phyloP scores from a whole-genome alignment of 169 alveolate genomes.

The Perkinsus olseni region DNA sequence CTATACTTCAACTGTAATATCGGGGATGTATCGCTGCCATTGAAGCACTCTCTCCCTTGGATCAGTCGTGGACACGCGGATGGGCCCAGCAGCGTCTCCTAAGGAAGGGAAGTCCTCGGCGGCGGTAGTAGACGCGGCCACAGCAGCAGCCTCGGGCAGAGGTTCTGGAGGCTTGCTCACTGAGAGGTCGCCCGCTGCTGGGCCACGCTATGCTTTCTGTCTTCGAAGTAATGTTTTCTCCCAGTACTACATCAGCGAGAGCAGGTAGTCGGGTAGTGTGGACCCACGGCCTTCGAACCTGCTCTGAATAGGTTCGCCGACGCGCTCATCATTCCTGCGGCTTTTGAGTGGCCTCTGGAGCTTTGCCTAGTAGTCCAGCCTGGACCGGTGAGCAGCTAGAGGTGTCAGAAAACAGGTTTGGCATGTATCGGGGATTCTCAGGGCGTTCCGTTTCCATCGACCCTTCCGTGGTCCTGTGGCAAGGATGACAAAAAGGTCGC shows the following conservation, averaged over 20 bases:
- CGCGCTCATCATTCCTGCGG: background rate
- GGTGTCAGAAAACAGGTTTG: background rate
- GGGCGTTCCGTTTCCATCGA: background rate
- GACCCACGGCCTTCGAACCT: no score
- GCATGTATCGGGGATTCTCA: background rate
- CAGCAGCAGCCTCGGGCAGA: background rate
- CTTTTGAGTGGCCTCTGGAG: background rate
- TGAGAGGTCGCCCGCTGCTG: background rate
- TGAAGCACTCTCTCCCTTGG: background rate
- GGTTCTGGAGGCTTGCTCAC: background rate
- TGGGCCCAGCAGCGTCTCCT: background rate
- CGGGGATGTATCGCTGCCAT: background rate
- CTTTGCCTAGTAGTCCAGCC: background rate
- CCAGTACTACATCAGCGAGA: background rate
- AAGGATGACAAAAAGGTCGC: background rate
- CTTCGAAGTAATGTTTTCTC: background rate
- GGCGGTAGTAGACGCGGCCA: background rate
- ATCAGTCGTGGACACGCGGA: background rate
- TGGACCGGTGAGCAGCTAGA: background rate
- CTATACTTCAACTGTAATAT: background rate
- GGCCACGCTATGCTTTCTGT: background rate
- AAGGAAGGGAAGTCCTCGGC: background rate
- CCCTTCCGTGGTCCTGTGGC: background rate
- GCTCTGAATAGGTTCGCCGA: background rate
- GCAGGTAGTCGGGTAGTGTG: background rate